Percentiles rank a stretch among this genome's conserved stretches.
Evolutionary conservation across 805 yeast genomes (phyloP).

Genomic region (Nakazawaea pomicola): DNA sequence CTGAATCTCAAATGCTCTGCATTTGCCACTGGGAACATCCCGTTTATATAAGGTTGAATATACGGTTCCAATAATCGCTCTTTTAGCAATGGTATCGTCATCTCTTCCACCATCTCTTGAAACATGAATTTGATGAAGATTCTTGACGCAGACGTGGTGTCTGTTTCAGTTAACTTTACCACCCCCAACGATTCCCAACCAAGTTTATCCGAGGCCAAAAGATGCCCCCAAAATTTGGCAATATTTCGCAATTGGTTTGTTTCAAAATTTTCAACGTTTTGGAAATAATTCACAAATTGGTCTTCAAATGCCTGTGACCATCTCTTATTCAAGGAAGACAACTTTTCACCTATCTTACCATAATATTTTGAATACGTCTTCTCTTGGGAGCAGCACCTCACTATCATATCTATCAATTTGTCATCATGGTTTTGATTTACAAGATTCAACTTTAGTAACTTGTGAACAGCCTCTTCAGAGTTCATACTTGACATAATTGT

Average conservation of each 20-base stretch:
- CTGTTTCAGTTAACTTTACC: constrained; percentile 60
- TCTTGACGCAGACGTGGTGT: constrained; percentile 76
- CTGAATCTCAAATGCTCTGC: constrained; percentile 63
- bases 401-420: constrained; percentile 63
- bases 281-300: constrained; percentile 54
- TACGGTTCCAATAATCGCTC: constrained; percentile 48
- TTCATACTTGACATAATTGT: constrained; percentile 88
- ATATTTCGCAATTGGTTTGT: constrained; percentile 70
- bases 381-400: constrained; percentile 81
- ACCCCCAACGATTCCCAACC: constrained; percentile 56
- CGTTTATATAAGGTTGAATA: constrained; percentile 41
- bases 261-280: constrained; percentile 59
- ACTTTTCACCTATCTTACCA: constrained; percentile 68
- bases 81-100: constrained; percentile 54
- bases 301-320: constrained; percentile 57
- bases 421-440: constrained; percentile 36
- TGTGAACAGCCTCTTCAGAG: constrained; percentile 90
- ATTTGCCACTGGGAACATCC: constrained; percentile 57
- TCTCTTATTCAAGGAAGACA: constrained; percentile 41
- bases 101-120: constrained; percentile 70
- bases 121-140: constrained; percentile 78
- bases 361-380: constrained; percentile 81
- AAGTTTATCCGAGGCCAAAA: constrained; percentile 65
- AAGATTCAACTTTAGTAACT: constrained; percentile 50
- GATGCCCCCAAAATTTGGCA: constrained; percentile 83